Evolutionary conservation across 352 stramenopile species (phyloP), one percentile per base, ranked within the genome.

Genomic region (Phytopythium helicoides): DNA sequence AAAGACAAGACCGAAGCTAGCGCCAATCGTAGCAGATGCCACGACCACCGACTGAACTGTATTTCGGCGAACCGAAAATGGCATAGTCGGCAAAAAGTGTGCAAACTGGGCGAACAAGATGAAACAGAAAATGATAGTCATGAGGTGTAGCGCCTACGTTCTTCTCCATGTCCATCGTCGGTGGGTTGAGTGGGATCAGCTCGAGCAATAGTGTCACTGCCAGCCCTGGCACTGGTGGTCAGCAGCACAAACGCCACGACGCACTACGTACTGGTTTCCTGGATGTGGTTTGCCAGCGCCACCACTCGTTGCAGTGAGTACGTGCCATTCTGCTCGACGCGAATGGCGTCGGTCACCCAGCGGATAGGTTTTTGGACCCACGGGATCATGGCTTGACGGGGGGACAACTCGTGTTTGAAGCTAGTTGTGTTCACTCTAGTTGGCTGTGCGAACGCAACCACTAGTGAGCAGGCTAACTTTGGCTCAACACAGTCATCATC

Each of bases 201-300:
- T 73, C 64, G 8, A 54, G 18, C 1, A 63, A n/a, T 0, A 57
- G 25, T 19, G 64, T 64, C 18, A 64, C 39, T 9, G 58, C 3
- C 6, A 70, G 38, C n/a, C 53, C 59, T 1, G 53, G 57, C 0
- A 70, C 14, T 2, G 56, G 65, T 1, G 61, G n/a, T 64, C 16
- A 47, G 42, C 0, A 68, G 0, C 16, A 74, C 5, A 3, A 55
- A 41, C 1, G 12, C 9, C 7, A 54, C 22, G 19, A 56, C 47
- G 1, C 47, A 51, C 1, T 55, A 18, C 46, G 22, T 53, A 9
- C 46, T 58, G 9, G 47, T 58, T 19, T 41, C 25, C 2, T 49
- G 37, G 15, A 40, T 28, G 40, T 68, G 64, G 5, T 54, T 52
- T 6, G 45, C 39, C 2, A 68, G 28, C 0, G 51, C 28, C 1